These are phyloP conservation scores for Isabelozyma gotoi DNA, from an alignment of 805 yeast genomes.

Conservation along the genomic window DNA sequence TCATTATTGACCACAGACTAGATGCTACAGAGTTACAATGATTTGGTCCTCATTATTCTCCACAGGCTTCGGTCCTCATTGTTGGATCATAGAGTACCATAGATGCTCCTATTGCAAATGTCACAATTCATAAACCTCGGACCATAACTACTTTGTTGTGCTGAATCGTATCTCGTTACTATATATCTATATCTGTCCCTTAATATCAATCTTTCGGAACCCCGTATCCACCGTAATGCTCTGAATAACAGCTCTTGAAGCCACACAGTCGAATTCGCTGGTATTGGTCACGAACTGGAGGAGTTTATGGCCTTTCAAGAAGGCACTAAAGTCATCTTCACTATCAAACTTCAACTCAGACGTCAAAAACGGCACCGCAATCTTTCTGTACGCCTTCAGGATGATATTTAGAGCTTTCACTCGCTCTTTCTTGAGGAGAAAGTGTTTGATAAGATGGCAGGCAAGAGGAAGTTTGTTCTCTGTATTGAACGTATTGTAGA, in stretches of 20 bases:
- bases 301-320: slow-evolving; percentile 43
- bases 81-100: too few relatives aligned
- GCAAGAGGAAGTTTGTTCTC: slow-evolving; percentile 16
- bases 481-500: slow-evolving; percentile 10
- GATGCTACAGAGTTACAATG: too few relatives aligned
- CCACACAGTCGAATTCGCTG: slow-evolving; percentile 27
- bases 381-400: slow-evolving; percentile 53
- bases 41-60: too few relatives aligned
- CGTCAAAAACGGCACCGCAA: slow-evolving; percentile 36
- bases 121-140: too few relatives aligned
- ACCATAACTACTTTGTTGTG: too few relatives aligned
- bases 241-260: slow-evolving; percentile 35
- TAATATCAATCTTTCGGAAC: slow-evolving; percentile 73
- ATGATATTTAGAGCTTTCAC: slow-evolving; percentile 55
- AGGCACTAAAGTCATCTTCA: slow-evolving; percentile 36
- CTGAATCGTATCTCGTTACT: too few relatives aligned
- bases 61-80: too few relatives aligned
- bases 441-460: slow-evolving; percentile 25
- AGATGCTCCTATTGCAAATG: too few relatives aligned
- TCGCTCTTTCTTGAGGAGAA: slow-evolving; percentile 58
- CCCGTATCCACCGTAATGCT: slow-evolving; percentile 32
- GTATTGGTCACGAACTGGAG: slow-evolving; percentile 18
- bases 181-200: slow-evolving; percentile 79
- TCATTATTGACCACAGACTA: too few relatives aligned
- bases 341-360: slow-evolving; percentile 41